Base-by-base conservation (phyloP, 2,329 filamentous ascomycete genomes). In the Gnomoniopsis sp. region DNA sequence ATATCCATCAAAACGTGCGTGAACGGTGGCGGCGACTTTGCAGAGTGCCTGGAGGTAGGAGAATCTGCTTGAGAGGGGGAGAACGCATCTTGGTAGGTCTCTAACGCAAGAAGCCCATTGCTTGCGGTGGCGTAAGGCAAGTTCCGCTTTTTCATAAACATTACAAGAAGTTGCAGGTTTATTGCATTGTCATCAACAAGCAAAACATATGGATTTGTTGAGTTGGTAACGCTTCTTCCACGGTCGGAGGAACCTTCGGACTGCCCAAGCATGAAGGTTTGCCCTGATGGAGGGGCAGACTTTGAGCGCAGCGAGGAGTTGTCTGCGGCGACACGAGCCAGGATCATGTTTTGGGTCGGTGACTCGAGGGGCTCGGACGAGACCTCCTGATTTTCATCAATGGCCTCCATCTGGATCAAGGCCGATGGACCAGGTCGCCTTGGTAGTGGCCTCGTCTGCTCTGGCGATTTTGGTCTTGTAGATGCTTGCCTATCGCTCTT, bases 81-180 rank as follows among this genome's bases (percentile, higher is more conserved):
- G n/a, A 53, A 63, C 14, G 70, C 65, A 11, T 66, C 64, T 49
- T 72, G 73, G 64, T 76, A 81, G 10, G 65, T 67, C n/a, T 77
- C 72, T 1, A 82, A 68, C 1, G 79, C 79, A 64, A 79, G 74
- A 21, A 75, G 71, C 7, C 79, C 79, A 58, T 82, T 77, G 33
- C 68, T 69, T 1, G 79, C 79, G 11, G 74, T 74, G n/a, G 70
- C 69, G 58, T 74, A 74, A 1, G 72, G 69, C 33, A 72, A 72
- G 3, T 75, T 73, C 22, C 72, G 74, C 60, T 76, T 78, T 22
- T 69, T 70, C 67, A 77, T 72, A 38, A 75, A 77, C 38, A 72
- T 75, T 14, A 73, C 70, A 2, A 79, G 68, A 0, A 78, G 66
- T 63, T 75, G 71, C 15, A 77, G 67, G 57, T 77, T 77, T 61